These are phyloP conservation scores for Stagonosporopsis chrysanthemi DNA, from an alignment of 2,329 filamentous ascomycete species.

Conservation along the genomic window DNA sequence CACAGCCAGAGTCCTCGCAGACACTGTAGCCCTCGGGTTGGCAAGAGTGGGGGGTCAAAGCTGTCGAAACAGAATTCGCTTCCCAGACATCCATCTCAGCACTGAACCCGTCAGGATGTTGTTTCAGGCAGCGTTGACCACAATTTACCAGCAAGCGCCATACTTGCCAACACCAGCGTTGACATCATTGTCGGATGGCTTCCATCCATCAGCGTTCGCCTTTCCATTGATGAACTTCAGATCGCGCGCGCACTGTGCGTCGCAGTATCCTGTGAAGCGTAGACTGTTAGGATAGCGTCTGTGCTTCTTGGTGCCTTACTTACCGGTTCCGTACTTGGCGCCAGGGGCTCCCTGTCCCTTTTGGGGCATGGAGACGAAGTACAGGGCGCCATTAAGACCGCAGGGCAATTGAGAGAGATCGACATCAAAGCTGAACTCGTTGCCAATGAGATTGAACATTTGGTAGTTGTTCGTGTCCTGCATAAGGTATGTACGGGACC, in stretches of 20 bases:
- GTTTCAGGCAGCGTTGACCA: background rate
- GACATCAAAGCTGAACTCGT: slow-evolving; percentile 51
- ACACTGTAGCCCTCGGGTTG: slow-evolving; percentile 57
- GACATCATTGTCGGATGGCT: slow-evolving; percentile 59
- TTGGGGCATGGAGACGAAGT: slow-evolving; percentile 63
- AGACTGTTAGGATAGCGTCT: background rate
- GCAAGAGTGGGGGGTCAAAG: slow-evolving; percentile 71
- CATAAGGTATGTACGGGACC: slow-evolving; percentile 48
- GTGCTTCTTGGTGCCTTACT: slow-evolving; percentile 35
- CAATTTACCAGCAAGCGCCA: slow-evolving; percentile 64
- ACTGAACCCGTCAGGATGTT: slow-evolving; percentile 44
- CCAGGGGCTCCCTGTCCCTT: slow-evolving; percentile 56
- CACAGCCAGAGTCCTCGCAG: slow-evolving; percentile 58
- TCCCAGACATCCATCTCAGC: slow-evolving; percentile 70
- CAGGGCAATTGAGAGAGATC: slow-evolving; percentile 68
- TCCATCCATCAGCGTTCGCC: slow-evolving; percentile 65
- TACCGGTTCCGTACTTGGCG: slow-evolving; percentile 62
- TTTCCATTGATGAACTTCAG: slow-evolving; percentile 61
- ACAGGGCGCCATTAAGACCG: slow-evolving; percentile 67
- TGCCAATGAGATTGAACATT: slow-evolving; percentile 48
- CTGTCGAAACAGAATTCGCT: slow-evolving; percentile 69
- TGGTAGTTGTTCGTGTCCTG: slow-evolving; percentile 42
- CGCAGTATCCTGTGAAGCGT: slow-evolving; percentile 45
- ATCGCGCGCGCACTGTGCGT: slow-evolving; percentile 48
- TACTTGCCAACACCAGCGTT: slow-evolving; percentile 61